Evolutionary conservation across 768 basidiomycete species (phyloP), one percentile per base, ranked within the genome.

Genomic region (Lactarius sanguifluus): DNA sequence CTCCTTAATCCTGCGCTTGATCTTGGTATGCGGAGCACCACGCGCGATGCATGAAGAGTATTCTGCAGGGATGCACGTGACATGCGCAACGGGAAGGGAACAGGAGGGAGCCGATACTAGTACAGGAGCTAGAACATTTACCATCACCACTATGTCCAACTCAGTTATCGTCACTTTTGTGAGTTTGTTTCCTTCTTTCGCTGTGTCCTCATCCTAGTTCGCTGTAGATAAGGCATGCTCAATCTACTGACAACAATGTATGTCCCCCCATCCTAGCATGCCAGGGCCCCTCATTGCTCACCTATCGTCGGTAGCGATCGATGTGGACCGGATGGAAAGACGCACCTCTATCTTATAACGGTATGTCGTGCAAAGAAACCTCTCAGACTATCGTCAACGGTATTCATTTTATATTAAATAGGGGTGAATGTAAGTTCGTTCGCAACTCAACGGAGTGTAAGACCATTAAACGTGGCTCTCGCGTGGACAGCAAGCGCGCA

Each of bases 271-370:
- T 18, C 54, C 18, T 36, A 7, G 38, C 32, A 23, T 45, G 5
- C 32, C 32, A n/a, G 1, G 5, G 10, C 23, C 25, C 54, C 13
- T 20, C 41, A 40, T 59, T 23, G 38, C n/a, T 34, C 59, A 45
- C 38, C n/a, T 50, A 20, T 20, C 10, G 12, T 34, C 13, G 18
- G 16, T 20, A 65, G 84, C 78, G 72, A 68, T 69, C 75, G 36
- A 74, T 88, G 4, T 91, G 90, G 90, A 88, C 90, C 52, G 91
- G 91, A 6, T 89, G 87, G 83, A 82, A 79, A 66, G 89, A 93
- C 75, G 83, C 91, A 13, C 32, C 32, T 82, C 78, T 94, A 15
- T 86, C 88, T 23, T 89, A 87, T 69, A 88, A 92, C 71, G 91
- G 91, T 88, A 73, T 56, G 23, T 18, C 8, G 38, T 13, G 6